These are phyloP conservation scores for Mrakia gelida DNA, from an alignment of 768 basidiomycete species.

Conservation along the genomic window DNA sequence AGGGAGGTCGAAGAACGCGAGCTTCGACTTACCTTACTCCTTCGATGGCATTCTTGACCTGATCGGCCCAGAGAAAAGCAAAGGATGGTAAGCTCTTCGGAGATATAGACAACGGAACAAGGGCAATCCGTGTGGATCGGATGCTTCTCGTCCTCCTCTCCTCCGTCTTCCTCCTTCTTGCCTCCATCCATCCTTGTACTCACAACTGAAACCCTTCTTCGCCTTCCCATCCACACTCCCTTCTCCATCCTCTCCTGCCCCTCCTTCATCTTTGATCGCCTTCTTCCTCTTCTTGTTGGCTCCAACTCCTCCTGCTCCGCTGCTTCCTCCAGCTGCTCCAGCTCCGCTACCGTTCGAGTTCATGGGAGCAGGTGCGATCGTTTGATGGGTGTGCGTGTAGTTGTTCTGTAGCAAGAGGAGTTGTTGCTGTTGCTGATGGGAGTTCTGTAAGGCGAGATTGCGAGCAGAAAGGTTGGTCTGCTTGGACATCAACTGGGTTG, in stretches of 20 bases:
- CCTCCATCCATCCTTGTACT: background rate
- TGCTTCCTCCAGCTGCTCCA: no score
- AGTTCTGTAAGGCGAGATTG: no score
- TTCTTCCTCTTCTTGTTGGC: slow-evolving; percentile 21
- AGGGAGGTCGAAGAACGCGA: background rate
- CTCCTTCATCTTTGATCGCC: slow-evolving; percentile 10
- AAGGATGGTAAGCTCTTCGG: background rate
- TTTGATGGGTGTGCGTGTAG: no score
- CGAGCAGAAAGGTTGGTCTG: no score
- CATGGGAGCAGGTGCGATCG: no score
- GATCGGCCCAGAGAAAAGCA: background rate
- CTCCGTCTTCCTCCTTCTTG: background rate
- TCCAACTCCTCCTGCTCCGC: background rate
- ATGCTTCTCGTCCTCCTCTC: background rate
- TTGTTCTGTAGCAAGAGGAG: no score
- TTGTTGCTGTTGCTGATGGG: no score
- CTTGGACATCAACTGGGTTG: no score
- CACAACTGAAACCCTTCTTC: slow-evolving; percentile 32
- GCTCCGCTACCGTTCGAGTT: background rate
- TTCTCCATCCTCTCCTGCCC: background rate
- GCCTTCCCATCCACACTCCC: slow-evolving; percentile 10
- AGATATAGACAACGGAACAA: background rate
- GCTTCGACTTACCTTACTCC: slow-evolving; percentile 5
- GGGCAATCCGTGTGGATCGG: background rate
- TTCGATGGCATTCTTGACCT: slow-evolving; percentile 16